These are phyloP conservation scores for Trichophyton simii DNA, from an alignment of 2,329 filamentous ascomycete species.

Conservation along the genomic window DNA sequence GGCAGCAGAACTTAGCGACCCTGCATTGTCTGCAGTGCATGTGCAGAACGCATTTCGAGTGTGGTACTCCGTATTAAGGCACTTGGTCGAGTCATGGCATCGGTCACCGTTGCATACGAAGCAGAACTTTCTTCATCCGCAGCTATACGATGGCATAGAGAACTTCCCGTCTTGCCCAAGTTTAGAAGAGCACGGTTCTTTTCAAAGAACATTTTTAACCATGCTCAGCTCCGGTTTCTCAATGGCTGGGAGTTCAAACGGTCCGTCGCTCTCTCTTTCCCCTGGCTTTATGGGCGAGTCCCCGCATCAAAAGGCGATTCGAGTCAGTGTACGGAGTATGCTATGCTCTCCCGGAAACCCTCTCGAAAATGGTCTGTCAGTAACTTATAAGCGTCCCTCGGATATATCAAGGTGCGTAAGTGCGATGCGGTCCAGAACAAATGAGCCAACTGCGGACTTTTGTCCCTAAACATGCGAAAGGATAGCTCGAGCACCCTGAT, in stretches of 20 bases:
- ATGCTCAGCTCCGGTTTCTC: conserved; percentile 45
- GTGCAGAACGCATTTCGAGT: not conserved
- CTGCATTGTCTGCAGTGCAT: not conserved
- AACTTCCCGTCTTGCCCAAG: conserved; percentile 30
- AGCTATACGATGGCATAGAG: conserved; percentile 38
- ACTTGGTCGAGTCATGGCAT: not conserved
- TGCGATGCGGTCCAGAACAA: conserved; percentile 51
- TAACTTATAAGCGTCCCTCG: conserved; percentile 50
- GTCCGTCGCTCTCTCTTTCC: conserved; percentile 48
- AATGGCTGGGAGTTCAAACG: conserved; percentile 52
- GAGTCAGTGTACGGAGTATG: conserved; percentile 49
- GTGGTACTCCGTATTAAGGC: not conserved
- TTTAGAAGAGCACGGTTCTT: conserved; percentile 54
- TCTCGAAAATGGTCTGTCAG: conserved; percentile 61
- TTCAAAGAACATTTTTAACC: conserved; percentile 51
- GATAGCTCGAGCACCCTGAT: too few relatives aligned
- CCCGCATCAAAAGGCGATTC: conserved; percentile 53
- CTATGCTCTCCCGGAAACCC: conserved; percentile 53
- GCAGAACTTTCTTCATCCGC: conserved; percentile 42
- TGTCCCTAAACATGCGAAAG: conserved; percentile 36
- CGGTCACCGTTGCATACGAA: conserved; percentile 18
- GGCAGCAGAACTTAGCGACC: conserved; percentile 3
- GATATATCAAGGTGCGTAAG: conserved; percentile 45
- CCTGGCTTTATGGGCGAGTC: conserved; percentile 48
- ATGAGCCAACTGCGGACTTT: conserved; percentile 41